These are phyloP conservation scores for Crithidia fasciculata DNA, from an alignment of 208 protist genomes.

Conservation along the genomic window DNA sequence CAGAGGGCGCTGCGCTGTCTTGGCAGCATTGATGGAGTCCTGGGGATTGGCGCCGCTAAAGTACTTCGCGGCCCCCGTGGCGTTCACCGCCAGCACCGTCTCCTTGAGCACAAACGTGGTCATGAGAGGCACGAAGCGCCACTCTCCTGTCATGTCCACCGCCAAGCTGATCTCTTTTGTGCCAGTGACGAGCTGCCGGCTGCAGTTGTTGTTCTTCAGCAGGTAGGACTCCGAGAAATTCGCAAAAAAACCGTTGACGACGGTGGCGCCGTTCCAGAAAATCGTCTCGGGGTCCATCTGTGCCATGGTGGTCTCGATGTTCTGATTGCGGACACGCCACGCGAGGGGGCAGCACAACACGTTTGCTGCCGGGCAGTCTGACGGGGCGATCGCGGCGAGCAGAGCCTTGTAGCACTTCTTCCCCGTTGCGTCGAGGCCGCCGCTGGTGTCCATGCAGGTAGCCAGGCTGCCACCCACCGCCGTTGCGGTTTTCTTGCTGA, in stretches of 20 bases:
- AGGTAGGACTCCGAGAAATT: slow-evolving; percentile 34
- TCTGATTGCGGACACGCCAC: slow-evolving; percentile 21
- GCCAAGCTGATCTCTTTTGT: slow-evolving; percentile 17
- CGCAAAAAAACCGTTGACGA: slow-evolving; percentile 35
- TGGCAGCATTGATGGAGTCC: background rate
- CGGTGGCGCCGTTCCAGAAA: slow-evolving; percentile 33
- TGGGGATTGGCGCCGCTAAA: slow-evolving; percentile 20
- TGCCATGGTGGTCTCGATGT: slow-evolving; percentile 10
- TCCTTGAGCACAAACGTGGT: slow-evolving; percentile 29
- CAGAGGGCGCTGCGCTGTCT: background rate
- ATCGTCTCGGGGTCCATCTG: slow-evolving; percentile 24
- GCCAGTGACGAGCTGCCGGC: slow-evolving; percentile 2
- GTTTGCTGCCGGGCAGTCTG: slow-evolving; percentile 28
- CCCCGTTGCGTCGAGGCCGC: background rate
- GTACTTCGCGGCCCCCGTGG: background rate
- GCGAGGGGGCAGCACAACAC: slow-evolving; percentile 34
- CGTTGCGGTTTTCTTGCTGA: background rate
- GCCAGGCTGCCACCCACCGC: slow-evolving; percentile 19
- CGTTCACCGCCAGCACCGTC: slow-evolving; percentile 11
- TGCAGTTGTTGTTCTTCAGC: slow-evolving; percentile 30
- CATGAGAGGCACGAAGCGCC: slow-evolving; percentile 28
- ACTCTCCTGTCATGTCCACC: slow-evolving; percentile 35
- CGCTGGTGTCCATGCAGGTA: slow-evolving; percentile 17
- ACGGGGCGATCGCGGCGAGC: slow-evolving; percentile 13
- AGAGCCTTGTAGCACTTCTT: slow-evolving; percentile 31